Percentiles rank a stretch among this genome's conserved stretches.
These are phyloP conservation scores for Candida endomychidarum DNA, from an alignment of 805 yeast species.

Conservation along the genomic window DNA sequence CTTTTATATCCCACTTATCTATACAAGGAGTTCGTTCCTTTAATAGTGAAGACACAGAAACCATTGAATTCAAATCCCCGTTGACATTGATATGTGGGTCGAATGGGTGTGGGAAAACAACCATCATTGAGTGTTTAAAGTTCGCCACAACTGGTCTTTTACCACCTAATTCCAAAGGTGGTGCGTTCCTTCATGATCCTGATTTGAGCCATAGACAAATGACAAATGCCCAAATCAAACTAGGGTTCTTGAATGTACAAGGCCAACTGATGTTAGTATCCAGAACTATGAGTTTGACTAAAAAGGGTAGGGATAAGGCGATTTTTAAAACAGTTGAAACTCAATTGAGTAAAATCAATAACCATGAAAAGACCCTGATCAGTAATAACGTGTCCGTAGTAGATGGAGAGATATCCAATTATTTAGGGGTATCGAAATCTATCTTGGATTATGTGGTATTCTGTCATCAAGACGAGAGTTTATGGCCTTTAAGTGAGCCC, in stretches of 20 bases:
- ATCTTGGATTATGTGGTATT: slow-evolving; percentile 89
- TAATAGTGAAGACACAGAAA: slow-evolving; percentile 79
- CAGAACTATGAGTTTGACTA: slow-evolving; percentile 73
- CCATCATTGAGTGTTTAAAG: slow-evolving; percentile 89
- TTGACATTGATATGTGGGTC: slow-evolving; percentile 92
- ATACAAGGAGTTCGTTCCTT: slow-evolving; percentile 91
- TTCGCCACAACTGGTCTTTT: slow-evolving; percentile 94
- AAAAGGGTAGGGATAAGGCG: slow-evolving; percentile 40
- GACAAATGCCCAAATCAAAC: slow-evolving; percentile 85
- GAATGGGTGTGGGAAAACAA: slow-evolving; percentile 96
- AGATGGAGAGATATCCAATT: slow-evolving; percentile 76
- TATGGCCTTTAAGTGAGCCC: slow-evolving; percentile 97
- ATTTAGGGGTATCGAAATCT: slow-evolving; percentile 85
- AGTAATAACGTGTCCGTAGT: slow-evolving; percentile 83
- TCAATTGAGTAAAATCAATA: slow-evolving; percentile 65
- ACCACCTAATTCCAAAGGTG: slow-evolving; percentile 95
- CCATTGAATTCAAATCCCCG: slow-evolving; percentile 87
- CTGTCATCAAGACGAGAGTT: slow-evolving; percentile 95
- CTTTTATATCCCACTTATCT: slow-evolving; percentile 41
- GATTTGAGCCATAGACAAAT: slow-evolving; percentile 69
- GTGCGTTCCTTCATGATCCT: slow-evolving; percentile 95
- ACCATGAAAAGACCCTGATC: slow-evolving; percentile 69
- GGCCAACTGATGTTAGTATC: slow-evolving; percentile 82
- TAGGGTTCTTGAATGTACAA: slow-evolving; percentile 75
- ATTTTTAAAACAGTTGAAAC: slow-evolving; percentile 93